Evolutionary conservation across 2,329 filamentous ascomycete genomes (phyloP), one percentile per base, ranked within the genome.

Genomic region (Paraphaeosphaeria sporulosa): DNA sequence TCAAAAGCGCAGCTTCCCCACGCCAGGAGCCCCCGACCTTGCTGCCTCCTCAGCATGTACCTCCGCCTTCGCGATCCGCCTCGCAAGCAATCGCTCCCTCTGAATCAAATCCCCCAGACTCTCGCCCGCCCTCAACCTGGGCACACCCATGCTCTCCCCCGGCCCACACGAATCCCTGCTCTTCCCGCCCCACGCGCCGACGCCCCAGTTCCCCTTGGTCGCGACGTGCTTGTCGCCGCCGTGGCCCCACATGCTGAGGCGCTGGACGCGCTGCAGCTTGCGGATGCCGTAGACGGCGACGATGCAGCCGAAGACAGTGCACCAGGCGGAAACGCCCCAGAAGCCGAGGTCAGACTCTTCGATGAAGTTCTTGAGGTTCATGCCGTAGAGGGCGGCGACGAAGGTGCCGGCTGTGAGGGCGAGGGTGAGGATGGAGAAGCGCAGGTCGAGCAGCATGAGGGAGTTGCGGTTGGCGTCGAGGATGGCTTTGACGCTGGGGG

Each of bases 331-430:
- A 61, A 99, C 89, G 56, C 87, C 87, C 49, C 85, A 85, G 76
- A 99, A 98, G 12, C 94, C 95, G 78, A 92, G 86, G 78, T 92
- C 87, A 1, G 91, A 94, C 76, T 98, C 94, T 81, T 99, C 95
- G 70, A 98, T 93, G 78, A 97, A 98, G 80, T 98, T 98, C 76
- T 97, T 96, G 65, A 99, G 83, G 81, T 99, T 99, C 94, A 98
- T 98, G 70, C 95, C 95, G 84, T 98, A 99, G n/a, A 99, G 88
- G n/a, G 94, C 94, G 9, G 95, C 96, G 71, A 97, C 86, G 75
- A 98, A 96, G 52, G 95, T 97, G 57, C 95, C 95, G 75, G 94
- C 93, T 57, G 93, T 94, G 50, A 98, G 88, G n/a, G 94, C 93
- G 4, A 99, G 87, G 0, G 95, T 98, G 59, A 93, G 92, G 61